Base-by-base conservation (phyloP, 2,329 filamentous ascomycete species). In the Microascus cirrosus region DNA sequence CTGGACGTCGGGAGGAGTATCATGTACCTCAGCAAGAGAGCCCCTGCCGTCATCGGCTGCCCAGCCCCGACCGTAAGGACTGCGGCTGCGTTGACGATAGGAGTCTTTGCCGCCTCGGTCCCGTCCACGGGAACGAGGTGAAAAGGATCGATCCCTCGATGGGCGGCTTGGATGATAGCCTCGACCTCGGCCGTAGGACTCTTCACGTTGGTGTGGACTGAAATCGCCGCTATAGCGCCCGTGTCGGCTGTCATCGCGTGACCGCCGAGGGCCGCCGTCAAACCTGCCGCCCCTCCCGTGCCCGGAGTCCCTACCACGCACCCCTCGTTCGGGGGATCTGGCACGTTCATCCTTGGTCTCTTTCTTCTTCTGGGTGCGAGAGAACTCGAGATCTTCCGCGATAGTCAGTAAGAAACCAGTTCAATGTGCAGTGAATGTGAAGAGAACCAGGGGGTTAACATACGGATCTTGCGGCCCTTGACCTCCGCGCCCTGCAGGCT, bases 401-500 rank as follows among this genome's bases (percentile, higher is more conserved):
- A 75, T 62, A 54, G 35, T 34, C 20, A 58, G 54, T 34, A 28
- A 4, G 53, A 36, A 11, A 59, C 35, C 63, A 52, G 59, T 28
- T 15, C 10, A 20, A 13, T 3, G 13, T 22, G 8, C 42, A 22
- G 13, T n/a, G n/a, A 3, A 56, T n/a, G n/a, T 20, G 20, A 12
- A n/a, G 25, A 22, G 22, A 11, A 10, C 13, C n/a, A 45, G 48
- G 13, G 13, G n/a, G n/a, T n/a, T n/a, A n/a, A 77, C 91, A 82
- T 77, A 96, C 93, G 91, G 68, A 97, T 95, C 69, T 91, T 91
- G 62, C 92, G 86, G n/a, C 92, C 93, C 66, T 89, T 83, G 42
- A 97, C 84, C 62, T 90, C 82, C 48, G 84, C 81, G 11, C 89
- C 90, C 71, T 97, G 90, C 61, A 96, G 84, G 39, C 80, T 79